Evolutionary conservation across 2,329 filamentous ascomycete genomes (phyloP), one percentile per base, ranked within the genome.

Genomic region (Ascocoryne sarcoides): DNA sequence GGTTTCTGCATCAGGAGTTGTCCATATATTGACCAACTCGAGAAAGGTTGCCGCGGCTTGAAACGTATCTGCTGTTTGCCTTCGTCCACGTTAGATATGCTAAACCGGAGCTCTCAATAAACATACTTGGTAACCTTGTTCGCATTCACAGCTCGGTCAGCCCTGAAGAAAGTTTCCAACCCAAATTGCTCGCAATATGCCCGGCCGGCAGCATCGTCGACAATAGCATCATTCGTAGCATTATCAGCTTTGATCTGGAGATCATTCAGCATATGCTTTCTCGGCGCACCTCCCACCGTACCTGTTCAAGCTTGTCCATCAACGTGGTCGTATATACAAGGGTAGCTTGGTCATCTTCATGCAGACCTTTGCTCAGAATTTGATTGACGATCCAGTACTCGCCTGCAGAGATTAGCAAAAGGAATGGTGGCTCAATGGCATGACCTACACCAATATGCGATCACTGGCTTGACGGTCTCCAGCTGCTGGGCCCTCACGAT

Each of bases 161-260:
- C 82, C 43, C 79, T 76, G 56, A 96, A 76, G 0, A 98, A 89
- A 0, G 88, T 89, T 56, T 95, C 84, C 49, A 90, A 70, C 0
- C 83, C 90, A 61, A 98, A 98, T 60, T 95, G 84, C 62, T 96
- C 89, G 35, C 96, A 82, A 55, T 95, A 95, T 39, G 87, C 88
- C 62, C 89, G 86, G 1, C 87, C 90, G 3, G 84, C 86, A 1
- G 80, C 68, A 53, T 95, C 89, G 62, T 96, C 90, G 4, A 76
- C 71, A 39, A 96, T 80, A 12, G 88, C 84, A 58, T 93, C 86
- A 56, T 96, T 85, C 35, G 75, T 71, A 8, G 79, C 70, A 56
- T 90, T 79, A 42, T 84, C 75, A 9, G 67, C 67, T 67, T 92
- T 92, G 48, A 76, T 81, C 72, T 82, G 51, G 4, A 17, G 16